Percentiles rank a stretch among this genome's conserved stretches.
Evolutionary conservation across 2,329 filamentous ascomycete species (phyloP).

Genomic region (Aspergillus sp.): DNA sequence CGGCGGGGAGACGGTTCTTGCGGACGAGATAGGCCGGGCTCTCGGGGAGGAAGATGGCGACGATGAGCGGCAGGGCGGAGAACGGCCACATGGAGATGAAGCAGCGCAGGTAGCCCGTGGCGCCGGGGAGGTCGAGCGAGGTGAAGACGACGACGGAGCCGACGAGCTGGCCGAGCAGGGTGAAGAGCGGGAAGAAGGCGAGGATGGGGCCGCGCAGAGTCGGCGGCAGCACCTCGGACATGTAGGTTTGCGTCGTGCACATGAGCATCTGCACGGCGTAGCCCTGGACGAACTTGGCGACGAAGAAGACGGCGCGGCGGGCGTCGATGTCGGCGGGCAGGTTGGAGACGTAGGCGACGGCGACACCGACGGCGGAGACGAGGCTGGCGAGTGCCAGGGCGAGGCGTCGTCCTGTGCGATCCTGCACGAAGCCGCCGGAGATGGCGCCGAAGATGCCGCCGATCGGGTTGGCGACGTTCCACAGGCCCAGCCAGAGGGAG

Average conservation of each 20-base stretch:
- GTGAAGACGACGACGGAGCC: conserved; percentile 44
- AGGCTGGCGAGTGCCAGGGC: conserved; percentile 36
- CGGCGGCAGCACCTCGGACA: conserved; percentile 51
- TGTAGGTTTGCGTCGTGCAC: conserved; percentile 46
- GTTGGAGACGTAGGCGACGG: conserved; percentile 34
- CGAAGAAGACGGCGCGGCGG: conserved; percentile 42
- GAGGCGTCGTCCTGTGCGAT: conserved; percentile 38
- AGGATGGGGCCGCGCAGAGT: conserved; percentile 47
- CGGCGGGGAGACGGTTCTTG: conserved; percentile 39
- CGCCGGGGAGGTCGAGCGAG: conserved; percentile 21
- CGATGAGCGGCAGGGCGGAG: conserved; percentile 39
- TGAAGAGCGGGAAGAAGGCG: conserved; percentile 51
- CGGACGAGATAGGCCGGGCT: conserved; percentile 51
- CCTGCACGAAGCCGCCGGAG: conserved; percentile 40
- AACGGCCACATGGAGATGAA: conserved; percentile 27
- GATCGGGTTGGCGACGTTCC: conserved; percentile 41
- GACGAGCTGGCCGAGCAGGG: conserved; percentile 48
- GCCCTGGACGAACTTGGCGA: conserved; percentile 48
- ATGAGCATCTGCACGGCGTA: conserved; percentile 46
- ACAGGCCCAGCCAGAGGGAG: conserved; percentile 45
- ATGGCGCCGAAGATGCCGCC: conserved; percentile 40
- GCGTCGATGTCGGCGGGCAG: conserved; percentile 22
- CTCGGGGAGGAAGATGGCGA: conserved; percentile 50
- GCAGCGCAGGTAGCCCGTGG: conserved; percentile 28
- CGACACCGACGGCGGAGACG: conserved; percentile 38